These are phyloP conservation scores for Apophysomyces elegans DNA, from an alignment of 371 early-diverging fungal species.

Conservation along the genomic window DNA sequence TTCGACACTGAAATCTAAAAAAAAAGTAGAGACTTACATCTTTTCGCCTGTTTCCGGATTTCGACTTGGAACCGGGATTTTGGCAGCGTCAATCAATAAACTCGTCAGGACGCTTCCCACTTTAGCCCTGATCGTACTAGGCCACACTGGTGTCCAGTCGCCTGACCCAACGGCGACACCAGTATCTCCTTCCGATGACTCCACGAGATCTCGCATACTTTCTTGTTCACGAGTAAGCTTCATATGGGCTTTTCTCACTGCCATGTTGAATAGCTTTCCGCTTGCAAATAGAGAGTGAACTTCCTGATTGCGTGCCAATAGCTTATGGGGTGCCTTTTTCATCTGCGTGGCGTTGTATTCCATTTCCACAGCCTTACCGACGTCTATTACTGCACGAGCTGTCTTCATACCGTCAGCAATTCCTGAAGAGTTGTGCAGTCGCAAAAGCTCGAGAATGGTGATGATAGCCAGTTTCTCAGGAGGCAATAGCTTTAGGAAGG, in stretches of 20 bases:
- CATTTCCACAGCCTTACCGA: slow-evolving; percentile 83
- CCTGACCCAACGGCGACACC: slow-evolving; percentile 27
- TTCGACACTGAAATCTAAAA: background rate
- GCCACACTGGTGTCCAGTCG: slow-evolving; percentile 73
- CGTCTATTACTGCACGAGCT: slow-evolving; percentile 62
- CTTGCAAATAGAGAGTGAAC: slow-evolving; percentile 67
- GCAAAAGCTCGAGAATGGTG: slow-evolving; percentile 81
- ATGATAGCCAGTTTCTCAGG: slow-evolving; percentile 85
- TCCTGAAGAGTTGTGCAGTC: slow-evolving; percentile 64
- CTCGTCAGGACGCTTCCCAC: slow-evolving; percentile 71
- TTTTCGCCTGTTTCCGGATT: slow-evolving; percentile 63
- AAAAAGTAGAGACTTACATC: slow-evolving; percentile 32
- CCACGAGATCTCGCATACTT: slow-evolving; percentile 17
- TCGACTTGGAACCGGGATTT: slow-evolving; percentile 63
- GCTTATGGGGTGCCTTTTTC: slow-evolving; percentile 43
- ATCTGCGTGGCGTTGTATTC: slow-evolving; percentile 85
- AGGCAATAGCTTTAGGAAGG: slow-evolving; percentile 75
- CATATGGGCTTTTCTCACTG: slow-evolving; percentile 72
- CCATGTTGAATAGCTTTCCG: slow-evolving; percentile 80
- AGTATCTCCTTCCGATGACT: slow-evolving; percentile 33
- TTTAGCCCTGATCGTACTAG: slow-evolving; percentile 64
- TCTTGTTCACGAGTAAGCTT: slow-evolving; percentile 56
- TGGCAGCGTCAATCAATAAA: slow-evolving; percentile 77
- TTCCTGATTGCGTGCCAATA: slow-evolving; percentile 41
- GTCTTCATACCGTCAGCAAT: slow-evolving; percentile 69